Percentiles rank a stretch among this genome's conserved stretches.
These are phyloP conservation scores for Paraurostyla sp. DNA, from an alignment of 73 alveolate species.

Conservation along the genomic window DNA sequence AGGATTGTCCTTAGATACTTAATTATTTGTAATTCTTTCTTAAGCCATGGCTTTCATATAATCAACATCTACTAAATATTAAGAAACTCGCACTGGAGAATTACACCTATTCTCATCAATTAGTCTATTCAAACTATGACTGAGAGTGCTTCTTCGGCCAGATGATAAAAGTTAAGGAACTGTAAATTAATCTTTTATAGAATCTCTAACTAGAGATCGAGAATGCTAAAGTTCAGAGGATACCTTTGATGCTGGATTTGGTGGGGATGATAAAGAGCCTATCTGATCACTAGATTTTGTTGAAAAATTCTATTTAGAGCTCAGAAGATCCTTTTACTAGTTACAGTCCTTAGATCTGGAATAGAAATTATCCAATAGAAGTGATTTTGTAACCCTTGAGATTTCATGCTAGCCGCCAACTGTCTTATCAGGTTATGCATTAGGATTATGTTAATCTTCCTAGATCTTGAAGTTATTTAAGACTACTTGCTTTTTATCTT, in stretches of 20 bases:
- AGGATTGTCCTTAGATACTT: too few relatives aligned
- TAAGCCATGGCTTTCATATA: conserved; percentile 34
- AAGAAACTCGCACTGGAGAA: conserved; percentile 5
- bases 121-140: conserved; percentile 20
- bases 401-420: neutral
- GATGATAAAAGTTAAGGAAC: neutral
- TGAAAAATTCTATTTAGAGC: neutral
- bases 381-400: conserved; percentile 34
- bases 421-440: too few relatives aligned
- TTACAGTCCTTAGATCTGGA: neutral
- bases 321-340: neutral
- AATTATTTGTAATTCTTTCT: neutral
- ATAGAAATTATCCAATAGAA: conserved; percentile 25
- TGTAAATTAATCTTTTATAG: neutral
- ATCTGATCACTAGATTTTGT: conserved; percentile 1
- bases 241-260: neutral
- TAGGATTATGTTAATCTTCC: too few relatives aligned
- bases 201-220: neutral
- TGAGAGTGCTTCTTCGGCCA: conserved; percentile 6
- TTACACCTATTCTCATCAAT: conserved; percentile 46
- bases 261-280: neutral
- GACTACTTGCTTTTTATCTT: too few relatives aligned
- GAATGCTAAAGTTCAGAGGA: conserved; percentile 4
- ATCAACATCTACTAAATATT: conserved; percentile 18
- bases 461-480: too few relatives aligned